Evolutionary conservation across 106 monocot genomes (phyloP).

Genomic region (Dendrobium nobile): DNA sequence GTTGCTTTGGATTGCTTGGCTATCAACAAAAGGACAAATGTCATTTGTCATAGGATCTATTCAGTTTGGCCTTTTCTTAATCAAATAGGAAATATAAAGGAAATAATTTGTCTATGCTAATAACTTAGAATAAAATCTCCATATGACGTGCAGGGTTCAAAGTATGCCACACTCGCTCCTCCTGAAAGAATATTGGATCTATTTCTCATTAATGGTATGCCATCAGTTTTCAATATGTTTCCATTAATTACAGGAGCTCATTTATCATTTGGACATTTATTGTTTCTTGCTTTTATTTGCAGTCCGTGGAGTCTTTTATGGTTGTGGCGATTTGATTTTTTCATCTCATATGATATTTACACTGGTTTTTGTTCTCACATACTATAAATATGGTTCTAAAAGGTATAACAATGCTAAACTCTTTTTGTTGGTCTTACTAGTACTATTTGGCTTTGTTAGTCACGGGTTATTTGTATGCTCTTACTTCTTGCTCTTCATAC

Average conservation of each 20-base stretch:
- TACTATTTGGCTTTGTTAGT: neutral
- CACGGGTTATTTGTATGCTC: neutral
- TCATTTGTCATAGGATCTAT: neutral
- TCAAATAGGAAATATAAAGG: neutral
- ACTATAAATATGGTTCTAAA: conserved; percentile 83
- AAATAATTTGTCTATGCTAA: neutral
- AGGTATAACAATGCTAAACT: conserved; percentile 35
- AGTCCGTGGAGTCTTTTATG: conserved; percentile 76
- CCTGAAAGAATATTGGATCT: conserved; percentile 63
- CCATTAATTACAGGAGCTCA: neutral
- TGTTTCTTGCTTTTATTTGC: conserved; percentile 21
- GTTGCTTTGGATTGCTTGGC: too few species aligned
- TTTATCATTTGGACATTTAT: neutral
- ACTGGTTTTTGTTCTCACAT: conserved; percentile 80
- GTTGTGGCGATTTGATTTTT: conserved; percentile 96
- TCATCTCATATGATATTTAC: conserved; percentile 98
- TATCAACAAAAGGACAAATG: too few species aligned
- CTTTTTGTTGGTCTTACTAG: neutral
- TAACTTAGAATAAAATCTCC: neutral
- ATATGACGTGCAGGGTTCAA: conserved; percentile 48
- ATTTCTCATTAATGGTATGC: conserved; percentile 72
- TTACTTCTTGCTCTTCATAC: neutral
- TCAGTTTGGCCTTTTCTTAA: neutral
- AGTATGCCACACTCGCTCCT: conserved; percentile 60
- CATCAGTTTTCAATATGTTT: neutral